Evolutionary conservation across 495 filamentous ascomycete species (phyloP), one percentile per base, ranked within the genome.

Genomic region (Penicillium flavigenum): DNA sequence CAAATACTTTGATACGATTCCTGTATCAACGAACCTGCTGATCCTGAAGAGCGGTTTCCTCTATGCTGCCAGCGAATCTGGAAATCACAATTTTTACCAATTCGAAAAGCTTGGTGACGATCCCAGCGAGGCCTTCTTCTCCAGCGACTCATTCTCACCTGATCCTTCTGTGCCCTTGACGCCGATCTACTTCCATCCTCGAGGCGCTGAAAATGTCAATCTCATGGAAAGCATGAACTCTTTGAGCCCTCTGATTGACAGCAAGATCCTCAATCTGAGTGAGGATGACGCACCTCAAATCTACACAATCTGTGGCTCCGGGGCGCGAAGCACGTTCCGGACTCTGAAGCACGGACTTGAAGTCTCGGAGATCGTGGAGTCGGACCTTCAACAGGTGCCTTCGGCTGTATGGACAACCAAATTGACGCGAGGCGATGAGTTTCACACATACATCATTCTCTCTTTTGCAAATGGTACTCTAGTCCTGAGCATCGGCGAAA

Each of bases 31-130:
- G 0, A 92, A 81, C 63, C 79, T 99, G 16, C 87, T 91, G 68
- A 96, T 99, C 60, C 73, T 98, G 59, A 96, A 96, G 72, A 97
- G 92, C 59, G 95, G 94, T 11, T 98, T 96, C 71, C 79, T 98
- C 31, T 99, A 92, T 68, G 88, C 93, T 38, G 94, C 92, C 14
- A 88, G 89, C 68, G 93, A 98, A 72, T 87, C 87, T 46, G 95
- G 95, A 16, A 92, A 96, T 59, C 90, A 96, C 66, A 86, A 92
- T 60, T 92, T 99, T 57, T 98, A 98, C 69, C 92, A 97, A 71
- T 96, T 99, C 60, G 91, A 96, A 67, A 95, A 96, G 67, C 84
- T 99, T 17, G 94, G 92, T n/a, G 94, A 99, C 61, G 92, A 97
- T 64, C 89, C 93, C 60, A 88, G 96, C 19, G 92, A 97, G 68